Conservation (phyloP, 1,284 basidiomycete genomes). For the Ceratobasidium sp. region DNA sequence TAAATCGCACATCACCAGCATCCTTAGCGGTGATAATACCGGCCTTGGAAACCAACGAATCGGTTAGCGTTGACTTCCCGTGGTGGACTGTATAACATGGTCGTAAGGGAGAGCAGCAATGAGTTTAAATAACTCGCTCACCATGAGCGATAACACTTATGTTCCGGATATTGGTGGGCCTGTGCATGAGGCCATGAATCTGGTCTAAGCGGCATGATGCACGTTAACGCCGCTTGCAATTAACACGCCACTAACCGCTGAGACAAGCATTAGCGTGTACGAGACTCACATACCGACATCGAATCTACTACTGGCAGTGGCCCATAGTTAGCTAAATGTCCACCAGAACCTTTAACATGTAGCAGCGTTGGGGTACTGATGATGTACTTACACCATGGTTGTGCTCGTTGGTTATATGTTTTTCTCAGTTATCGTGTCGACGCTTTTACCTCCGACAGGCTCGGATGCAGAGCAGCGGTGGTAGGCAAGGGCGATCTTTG, state of each 20-base stretch:
- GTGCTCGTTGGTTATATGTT: conserved; percentile 6
- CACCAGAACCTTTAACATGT: conserved; percentile 25
- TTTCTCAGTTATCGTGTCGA: too few relatives aligned
- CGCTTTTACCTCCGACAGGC: background rate
- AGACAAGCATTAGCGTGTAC: background rate
- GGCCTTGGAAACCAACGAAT: conserved; percentile 99
- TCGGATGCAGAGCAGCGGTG: conserved; percentile 38
- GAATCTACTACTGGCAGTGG: conserved; percentile 75
- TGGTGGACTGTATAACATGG: conserved; percentile 85
- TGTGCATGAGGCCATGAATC: conserved; percentile 92
- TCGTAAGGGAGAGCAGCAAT: background rate
- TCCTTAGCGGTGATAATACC: conserved; percentile 98
- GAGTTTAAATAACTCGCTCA: conserved; percentile 58
- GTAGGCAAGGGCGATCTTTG: conserved; percentile 40
- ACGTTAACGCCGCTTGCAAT: conserved; percentile 32
- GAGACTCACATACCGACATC: conserved; percentile 75
- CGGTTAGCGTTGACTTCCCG: conserved; percentile 99
- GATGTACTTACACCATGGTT: conserved; percentile 52
- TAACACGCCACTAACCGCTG: conserved; percentile 44
- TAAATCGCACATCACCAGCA: conserved; percentile 98
- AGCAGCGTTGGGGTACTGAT: background rate
- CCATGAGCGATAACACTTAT: conserved; percentile 98
- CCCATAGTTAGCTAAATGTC: conserved; percentile 24
- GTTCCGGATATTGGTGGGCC: conserved; percentile 94
- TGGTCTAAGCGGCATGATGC: conserved; percentile 69